Base-by-base conservation (phyloP, 495 filamentous ascomycete species). In the Oidiodendron maius region DNA sequence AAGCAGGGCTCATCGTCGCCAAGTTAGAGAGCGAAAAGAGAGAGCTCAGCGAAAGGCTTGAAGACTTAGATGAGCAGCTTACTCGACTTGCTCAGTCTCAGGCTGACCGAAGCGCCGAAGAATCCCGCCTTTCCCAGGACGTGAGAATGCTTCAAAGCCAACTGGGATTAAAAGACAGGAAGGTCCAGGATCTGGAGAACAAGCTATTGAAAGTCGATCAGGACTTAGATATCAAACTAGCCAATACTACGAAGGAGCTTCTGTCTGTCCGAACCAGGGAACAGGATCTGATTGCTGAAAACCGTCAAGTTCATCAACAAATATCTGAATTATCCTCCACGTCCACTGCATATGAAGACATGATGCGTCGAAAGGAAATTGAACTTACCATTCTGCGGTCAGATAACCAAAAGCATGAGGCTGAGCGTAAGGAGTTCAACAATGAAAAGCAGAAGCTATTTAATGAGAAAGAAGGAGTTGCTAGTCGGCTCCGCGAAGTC, bases 61-160 rank as follows among this genome's bases (percentile, higher is more conserved):
- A 75, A 0, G 76, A 85, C 15, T 65, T 96, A 2, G 81, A 95
- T 50, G 59, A 59, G 3, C 78, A 83, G 48, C 67, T 96, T 22
- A 69, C 77, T 12, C 78, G 87, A 4, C 70, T 88, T 10, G 79
- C 87, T 44, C 71, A 71, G 17, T 74, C 71, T 30, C 82, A 85
- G 49, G 80, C 80, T 3, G 75, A 86, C 53, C 81, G 84, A 44
- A 83, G 83, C 44, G 76, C 74, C 46, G 78, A 84, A 28, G 83
- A 96, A 53, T 78, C 86, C 23, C 77, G 77, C 6, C 67, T 97
- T 2, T 75, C 77, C 20, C 83, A 87, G 46, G 91, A 96, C 50
- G 77, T 95, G 51, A 87, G 87, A 61, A 89, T 96, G 78, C 77
- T 98, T 17, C 83, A 91, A 52, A 97, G 93, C 48, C 91, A 96